These are phyloP conservation scores for Pichia sp. DNA, from an alignment of 1,139 yeast genomes.

Conservation along the genomic window DNA sequence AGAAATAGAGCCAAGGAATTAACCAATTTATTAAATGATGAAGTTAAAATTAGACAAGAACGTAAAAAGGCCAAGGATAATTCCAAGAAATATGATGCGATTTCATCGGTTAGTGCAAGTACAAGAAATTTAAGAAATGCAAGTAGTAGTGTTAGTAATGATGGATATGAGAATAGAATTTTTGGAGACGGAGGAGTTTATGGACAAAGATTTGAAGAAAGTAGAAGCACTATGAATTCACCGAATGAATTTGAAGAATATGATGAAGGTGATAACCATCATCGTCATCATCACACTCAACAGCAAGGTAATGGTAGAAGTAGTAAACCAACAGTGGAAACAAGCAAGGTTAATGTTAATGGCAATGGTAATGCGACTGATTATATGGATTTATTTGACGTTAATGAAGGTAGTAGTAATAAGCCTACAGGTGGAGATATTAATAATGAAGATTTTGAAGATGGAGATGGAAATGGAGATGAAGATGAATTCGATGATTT, in stretches of 20 bases:
- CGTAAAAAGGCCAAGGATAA: constrained; percentile 85
- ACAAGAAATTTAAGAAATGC: constrained; percentile 27
- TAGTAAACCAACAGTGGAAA: constrained; percentile 38
- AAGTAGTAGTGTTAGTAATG: constrained; percentile 33
- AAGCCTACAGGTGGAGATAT: constrained; percentile 6
- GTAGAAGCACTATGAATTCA: constrained; percentile 27
- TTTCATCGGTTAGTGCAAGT: constrained; percentile 18
- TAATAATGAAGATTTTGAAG: constrained; percentile 25
- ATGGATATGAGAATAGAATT: constrained; percentile 46
- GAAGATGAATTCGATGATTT: constrained; percentile 94
- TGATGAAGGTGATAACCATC: constrained; percentile 39
- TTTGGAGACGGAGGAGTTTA: constrained; percentile 80
- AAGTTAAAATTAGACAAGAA: constrained; percentile 68
- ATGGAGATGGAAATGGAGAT: constrained; percentile 56
- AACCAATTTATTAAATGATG: constrained; percentile 67
- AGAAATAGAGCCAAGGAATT: constrained; percentile 84
- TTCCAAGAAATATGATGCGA: constrained; percentile 54
- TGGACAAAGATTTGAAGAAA: constrained; percentile 59
- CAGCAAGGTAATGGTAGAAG: constrained; percentile 9
- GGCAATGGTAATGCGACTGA: constrained; percentile 24
- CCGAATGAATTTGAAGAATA: constrained; percentile 62
- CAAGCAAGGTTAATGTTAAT: constrained; percentile 39
- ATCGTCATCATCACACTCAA: background rate
- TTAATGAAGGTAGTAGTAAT: constrained; percentile 24
- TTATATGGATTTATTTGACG: constrained; percentile 48